phyloP scores from a whole-genome alignment of 129 eudicot genomes.

The Arctium minus region DNA sequence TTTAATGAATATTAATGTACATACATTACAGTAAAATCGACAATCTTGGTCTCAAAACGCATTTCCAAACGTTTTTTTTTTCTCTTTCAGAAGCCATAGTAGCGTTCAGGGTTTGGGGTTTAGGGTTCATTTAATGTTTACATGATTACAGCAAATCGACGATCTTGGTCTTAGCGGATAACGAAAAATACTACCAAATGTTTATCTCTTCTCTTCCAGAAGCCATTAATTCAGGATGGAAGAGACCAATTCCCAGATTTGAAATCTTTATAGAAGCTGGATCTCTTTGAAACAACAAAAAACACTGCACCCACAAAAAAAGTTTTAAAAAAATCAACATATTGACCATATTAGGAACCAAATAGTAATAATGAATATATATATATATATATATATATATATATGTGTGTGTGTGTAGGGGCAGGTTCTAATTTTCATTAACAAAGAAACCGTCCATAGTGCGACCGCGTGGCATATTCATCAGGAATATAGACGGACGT shows the following conservation, averaged over 20 bases:
- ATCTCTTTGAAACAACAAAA: constrained; percentile 62
- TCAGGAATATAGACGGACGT: not conserved
- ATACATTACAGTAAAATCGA: not conserved
- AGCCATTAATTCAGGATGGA: constrained; percentile 41
- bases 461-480: not conserved
- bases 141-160: not conserved
- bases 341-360: not conserved
- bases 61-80: not conserved
- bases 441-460: not conserved
- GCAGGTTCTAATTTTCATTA: not conserved
- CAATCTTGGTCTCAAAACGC: not conserved
- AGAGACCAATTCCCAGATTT: constrained; percentile 84
- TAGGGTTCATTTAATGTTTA: not conserved
- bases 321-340: not conserved
- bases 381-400: not conserved
- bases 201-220: not conserved
- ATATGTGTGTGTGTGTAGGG: not conserved
- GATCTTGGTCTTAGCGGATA: not conserved
- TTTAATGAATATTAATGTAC: constrained; percentile 16
- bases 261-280: constrained; percentile 73
- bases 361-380: not conserved
- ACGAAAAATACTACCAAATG: not conserved
- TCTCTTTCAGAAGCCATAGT: not conserved
- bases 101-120: not conserved
- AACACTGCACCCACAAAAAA: constrained; percentile 58